Evolutionary conservation across 2,329 filamentous ascomycete species (phyloP).

Genomic region (Pseudopyricularia javanii): DNA sequence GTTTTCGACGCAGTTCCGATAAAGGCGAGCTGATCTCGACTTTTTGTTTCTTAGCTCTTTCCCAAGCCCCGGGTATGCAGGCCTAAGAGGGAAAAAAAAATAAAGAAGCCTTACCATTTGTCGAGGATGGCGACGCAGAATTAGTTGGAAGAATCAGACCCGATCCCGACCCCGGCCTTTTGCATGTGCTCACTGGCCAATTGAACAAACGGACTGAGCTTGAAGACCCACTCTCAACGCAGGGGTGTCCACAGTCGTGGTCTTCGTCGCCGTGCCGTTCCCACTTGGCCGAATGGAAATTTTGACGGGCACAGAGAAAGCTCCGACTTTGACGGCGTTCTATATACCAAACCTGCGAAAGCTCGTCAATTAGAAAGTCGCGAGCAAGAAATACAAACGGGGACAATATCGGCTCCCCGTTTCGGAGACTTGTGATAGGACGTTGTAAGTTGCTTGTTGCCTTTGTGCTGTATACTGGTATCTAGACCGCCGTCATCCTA

Average conservation of each 20-base stretch:
- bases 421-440: too few species aligned
- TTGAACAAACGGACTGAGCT: not conserved
- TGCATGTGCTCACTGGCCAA: not conserved
- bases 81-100: not conserved
- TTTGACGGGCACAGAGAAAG: not conserved
- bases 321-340: not conserved
- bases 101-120: not conserved
- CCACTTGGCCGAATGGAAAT: not conserved
- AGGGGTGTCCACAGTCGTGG: not conserved
- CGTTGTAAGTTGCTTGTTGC: too few species aligned
- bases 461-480: not conserved
- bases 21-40: not conserved
- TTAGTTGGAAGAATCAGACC: not conserved
- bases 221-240: not conserved
- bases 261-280: not conserved
- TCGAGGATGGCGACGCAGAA: not conserved
- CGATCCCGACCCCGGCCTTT: not conserved
- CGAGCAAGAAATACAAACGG: too few species aligned
- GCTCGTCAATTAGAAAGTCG: too few species aligned
- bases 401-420: too few species aligned
- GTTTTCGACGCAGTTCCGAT: not conserved
- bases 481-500: not conserved
- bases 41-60: not conserved
- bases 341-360: too few species aligned
- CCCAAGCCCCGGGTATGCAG: not conserved